phyloP scores from a whole-genome alignment of 1,139 yeast genomes.

The Pneumocystis murina region DNA sequence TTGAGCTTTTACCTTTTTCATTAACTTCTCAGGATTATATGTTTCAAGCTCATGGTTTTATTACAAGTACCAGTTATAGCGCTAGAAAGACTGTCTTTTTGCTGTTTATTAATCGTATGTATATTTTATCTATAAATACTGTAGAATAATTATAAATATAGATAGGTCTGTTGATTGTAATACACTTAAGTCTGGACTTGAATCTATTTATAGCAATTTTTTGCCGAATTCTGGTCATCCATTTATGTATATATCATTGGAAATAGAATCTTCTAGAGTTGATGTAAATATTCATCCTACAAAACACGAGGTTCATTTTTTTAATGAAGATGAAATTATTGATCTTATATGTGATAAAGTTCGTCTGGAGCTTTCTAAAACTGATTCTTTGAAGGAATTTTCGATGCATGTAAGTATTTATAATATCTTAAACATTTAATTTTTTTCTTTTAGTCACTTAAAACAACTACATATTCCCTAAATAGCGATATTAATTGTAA shows the following conservation, averaged over 20 bases:
- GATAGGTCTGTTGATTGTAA: constrained; percentile 69
- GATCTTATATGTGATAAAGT: constrained; percentile 40
- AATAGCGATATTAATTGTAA: neutral
- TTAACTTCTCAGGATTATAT: constrained; percentile 19
- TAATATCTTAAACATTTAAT: neutral
- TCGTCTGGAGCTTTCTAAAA: constrained; percentile 37
- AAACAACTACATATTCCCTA: neutral
- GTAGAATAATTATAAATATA: constrained; percentile 14
- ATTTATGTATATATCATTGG: constrained; percentile 57
- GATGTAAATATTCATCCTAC: constrained; percentile 97
- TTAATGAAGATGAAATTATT: constrained; percentile 74
- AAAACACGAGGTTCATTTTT: constrained; percentile 75
- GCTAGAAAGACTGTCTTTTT: constrained; percentile 55
- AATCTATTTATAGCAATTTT: constrained; percentile 46
- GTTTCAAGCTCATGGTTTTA: constrained; percentile 37
- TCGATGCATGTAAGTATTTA: constrained; percentile 34
- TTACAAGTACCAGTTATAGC: constrained; percentile 57
- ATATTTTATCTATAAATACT: neutral
- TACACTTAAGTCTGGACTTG: constrained; percentile 56
- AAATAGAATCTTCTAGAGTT: constrained; percentile 49
- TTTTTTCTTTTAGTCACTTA: neutral
- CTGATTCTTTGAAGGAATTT: constrained; percentile 58
- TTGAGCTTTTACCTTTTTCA: constrained; percentile 40
- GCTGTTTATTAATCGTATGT: constrained; percentile 54
- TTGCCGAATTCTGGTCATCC: constrained; percentile 72